phyloP scores from a whole-genome alignment of 345 rosid species.

The Xanthoceras sorbifolium region DNA sequence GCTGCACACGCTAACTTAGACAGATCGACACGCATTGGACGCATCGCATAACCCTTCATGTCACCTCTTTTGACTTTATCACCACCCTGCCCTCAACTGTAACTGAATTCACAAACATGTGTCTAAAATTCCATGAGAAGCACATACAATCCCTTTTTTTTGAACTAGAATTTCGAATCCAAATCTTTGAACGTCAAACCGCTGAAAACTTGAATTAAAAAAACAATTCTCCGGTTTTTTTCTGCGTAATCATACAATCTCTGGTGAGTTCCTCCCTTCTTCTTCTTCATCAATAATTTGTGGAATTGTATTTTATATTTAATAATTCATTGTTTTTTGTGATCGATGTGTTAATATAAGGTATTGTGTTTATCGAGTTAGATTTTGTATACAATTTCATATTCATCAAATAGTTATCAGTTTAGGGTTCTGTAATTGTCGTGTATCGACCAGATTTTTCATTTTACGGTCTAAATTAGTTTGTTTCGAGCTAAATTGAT shows the following conservation, averaged over 20 bases:
- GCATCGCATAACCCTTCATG: neutral
- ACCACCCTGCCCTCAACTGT: neutral
- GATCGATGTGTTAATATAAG: neutral
- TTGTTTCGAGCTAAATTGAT: neutral
- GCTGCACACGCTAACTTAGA: too few relatives aligned
- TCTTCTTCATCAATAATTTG: neutral
- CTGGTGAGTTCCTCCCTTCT: neutral
- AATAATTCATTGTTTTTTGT: neutral
- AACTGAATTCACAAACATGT: conserved; percentile 4
- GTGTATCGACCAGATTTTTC: neutral
- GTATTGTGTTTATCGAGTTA: neutral
- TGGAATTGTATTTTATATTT: too few relatives aligned
- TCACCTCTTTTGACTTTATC: neutral
- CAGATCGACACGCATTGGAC: neutral
- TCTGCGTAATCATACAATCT: neutral
- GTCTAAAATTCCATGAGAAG: neutral
- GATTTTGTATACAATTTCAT: neutral
- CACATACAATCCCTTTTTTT: conserved; percentile 1
- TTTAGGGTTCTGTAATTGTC: conserved; percentile 5
- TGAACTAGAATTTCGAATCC: neutral
- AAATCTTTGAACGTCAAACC: neutral
- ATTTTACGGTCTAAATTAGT: neutral
- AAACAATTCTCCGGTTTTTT: neutral
- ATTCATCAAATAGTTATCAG: neutral
- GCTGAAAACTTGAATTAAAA: neutral